Conservation (phyloP, 352 stramenopile species). For the Phytophthora sp. region DNA sequence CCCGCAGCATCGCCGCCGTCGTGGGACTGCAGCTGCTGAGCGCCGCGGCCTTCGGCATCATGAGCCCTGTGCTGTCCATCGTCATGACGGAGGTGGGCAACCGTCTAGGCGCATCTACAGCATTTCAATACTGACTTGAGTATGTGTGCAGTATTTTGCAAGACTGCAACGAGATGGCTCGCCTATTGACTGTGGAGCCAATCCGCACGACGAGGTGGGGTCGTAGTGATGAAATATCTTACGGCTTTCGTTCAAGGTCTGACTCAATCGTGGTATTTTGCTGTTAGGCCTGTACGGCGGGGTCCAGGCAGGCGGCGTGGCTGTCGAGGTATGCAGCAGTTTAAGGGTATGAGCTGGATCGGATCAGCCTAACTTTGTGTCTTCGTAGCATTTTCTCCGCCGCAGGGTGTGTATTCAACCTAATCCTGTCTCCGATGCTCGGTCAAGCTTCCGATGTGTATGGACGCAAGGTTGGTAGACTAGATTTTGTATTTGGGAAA, state of each 20-base stretch:
- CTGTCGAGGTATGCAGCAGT: constrained; percentile 56
- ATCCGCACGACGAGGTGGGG: constrained; percentile 44
- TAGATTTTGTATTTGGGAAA: neutral
- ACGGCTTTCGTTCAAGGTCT: too few relatives aligned
- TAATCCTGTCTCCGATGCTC: constrained; percentile 70
- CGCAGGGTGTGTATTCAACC: constrained; percentile 54
- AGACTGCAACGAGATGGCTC: constrained; percentile 48
- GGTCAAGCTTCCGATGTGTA: constrained; percentile 72
- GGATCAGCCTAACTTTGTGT: neutral
- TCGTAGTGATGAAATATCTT: neutral
- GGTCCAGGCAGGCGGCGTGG: constrained; percentile 70
- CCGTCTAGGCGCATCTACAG: too few relatives aligned
- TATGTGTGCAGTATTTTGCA: constrained; percentile 67
- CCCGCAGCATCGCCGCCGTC: constrained; percentile 43
- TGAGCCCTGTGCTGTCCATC: constrained; percentile 71
- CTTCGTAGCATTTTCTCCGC: constrained; percentile 57
- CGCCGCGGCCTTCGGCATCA: constrained; percentile 65
- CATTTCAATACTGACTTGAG: neutral
- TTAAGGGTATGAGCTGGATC: neutral
- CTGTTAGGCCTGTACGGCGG: constrained; percentile 55
- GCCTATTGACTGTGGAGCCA: constrained; percentile 61
- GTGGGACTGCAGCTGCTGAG: constrained; percentile 55
- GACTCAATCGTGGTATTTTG: too few relatives aligned
- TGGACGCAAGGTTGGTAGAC: constrained; percentile 61
- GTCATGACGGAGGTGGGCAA: constrained; percentile 63